Conservation (phyloP, 192 early-diverging fungal genomes). For the Coemansia sp. region DNA sequence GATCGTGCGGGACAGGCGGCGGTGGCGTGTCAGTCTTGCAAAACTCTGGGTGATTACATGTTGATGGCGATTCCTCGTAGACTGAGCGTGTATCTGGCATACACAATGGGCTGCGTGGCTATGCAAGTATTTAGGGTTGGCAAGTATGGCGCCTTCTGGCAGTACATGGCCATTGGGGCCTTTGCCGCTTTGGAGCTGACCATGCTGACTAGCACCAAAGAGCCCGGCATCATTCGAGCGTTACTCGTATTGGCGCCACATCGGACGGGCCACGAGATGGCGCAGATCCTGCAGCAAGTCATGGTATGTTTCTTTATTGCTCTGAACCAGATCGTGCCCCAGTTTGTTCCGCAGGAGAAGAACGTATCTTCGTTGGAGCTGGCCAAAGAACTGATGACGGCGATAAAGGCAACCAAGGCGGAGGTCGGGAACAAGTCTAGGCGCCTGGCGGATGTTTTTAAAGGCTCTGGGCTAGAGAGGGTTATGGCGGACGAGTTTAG, state of each 20-base stretch:
- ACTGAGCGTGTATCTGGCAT: constrained; percentile 33
- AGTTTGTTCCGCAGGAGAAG: constrained; percentile 44
- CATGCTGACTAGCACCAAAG: constrained; percentile 38
- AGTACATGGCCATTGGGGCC: constrained; percentile 42
- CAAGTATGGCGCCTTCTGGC: constrained; percentile 46
- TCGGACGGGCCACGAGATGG: constrained; percentile 47
- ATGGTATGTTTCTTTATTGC: constrained; percentile 51
- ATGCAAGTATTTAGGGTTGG: constrained; percentile 50
- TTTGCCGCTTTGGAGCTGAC: constrained; percentile 47
- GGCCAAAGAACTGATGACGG: constrained; percentile 29
- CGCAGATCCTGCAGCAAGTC: constrained; percentile 44
- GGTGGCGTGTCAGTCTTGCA: constrained; percentile 62
- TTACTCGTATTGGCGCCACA: constrained; percentile 39
- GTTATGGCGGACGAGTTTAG: constrained; percentile 30
- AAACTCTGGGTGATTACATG: constrained; percentile 81
- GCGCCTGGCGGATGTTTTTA: constrained; percentile 30
- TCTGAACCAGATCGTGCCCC: constrained; percentile 53
- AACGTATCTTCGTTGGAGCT: constrained; percentile 35
- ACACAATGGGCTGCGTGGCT: constrained; percentile 35
- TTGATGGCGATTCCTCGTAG: constrained; percentile 56
- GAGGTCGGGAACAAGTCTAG: constrained; percentile 28
- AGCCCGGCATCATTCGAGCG: constrained; percentile 24
- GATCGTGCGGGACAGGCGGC: constrained; percentile 67
- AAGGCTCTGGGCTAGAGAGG: constrained; percentile 23
- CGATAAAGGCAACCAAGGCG: constrained; percentile 17